phyloP scores from a whole-genome alignment of 495 filamentous ascomycete species.

The Pyrenula aspistea region DNA sequence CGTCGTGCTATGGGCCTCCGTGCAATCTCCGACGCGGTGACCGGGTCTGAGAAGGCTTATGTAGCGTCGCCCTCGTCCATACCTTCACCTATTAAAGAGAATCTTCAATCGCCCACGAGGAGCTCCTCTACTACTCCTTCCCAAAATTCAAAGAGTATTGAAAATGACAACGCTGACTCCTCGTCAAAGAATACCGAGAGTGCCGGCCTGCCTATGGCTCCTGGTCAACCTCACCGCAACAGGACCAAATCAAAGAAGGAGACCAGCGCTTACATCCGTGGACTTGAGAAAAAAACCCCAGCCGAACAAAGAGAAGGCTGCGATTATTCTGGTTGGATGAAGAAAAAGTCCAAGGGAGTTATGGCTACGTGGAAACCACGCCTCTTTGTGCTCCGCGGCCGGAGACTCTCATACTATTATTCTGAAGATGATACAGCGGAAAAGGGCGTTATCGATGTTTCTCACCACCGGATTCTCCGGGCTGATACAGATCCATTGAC shows the following conservation, averaged over 20 bases:
- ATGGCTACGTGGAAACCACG: slow-evolving; percentile 97
- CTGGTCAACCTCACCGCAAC: slow-evolving; percentile 20
- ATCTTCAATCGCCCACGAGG: slow-evolving; percentile 55
- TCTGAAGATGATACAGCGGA: slow-evolving; percentile 84
- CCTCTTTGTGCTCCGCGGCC: slow-evolving; percentile 83
- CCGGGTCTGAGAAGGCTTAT: slow-evolving; percentile 45
- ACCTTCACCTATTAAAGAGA: slow-evolving; percentile 51
- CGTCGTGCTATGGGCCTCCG: slow-evolving; percentile 52
- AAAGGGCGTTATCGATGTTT: slow-evolving; percentile 93
- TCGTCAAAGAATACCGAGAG: slow-evolving; percentile 53
- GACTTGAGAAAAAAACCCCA: slow-evolving; percentile 71
- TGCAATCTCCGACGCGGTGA: slow-evolving; percentile 70
- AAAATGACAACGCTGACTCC: slow-evolving; percentile 52
- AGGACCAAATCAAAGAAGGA: slow-evolving; percentile 72
- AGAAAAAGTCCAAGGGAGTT: slow-evolving; percentile 88
- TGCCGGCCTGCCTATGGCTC: slow-evolving; percentile 29
- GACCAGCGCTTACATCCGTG: slow-evolving; percentile 85
- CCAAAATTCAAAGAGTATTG: slow-evolving; percentile 62
- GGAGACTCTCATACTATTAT: slow-evolving; percentile 92
- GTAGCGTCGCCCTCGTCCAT: slow-evolving; percentile 34
- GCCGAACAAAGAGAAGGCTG: slow-evolving; percentile 74
- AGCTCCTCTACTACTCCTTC: slow-evolving; percentile 84
- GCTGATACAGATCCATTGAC: slow-evolving; percentile 89
- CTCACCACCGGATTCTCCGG: slow-evolving; percentile 85
- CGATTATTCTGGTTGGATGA: slow-evolving; percentile 99